Evolutionary conservation across 495 filamentous ascomycete species (phyloP).

Genomic region (Penicillium paradoxum): DNA sequence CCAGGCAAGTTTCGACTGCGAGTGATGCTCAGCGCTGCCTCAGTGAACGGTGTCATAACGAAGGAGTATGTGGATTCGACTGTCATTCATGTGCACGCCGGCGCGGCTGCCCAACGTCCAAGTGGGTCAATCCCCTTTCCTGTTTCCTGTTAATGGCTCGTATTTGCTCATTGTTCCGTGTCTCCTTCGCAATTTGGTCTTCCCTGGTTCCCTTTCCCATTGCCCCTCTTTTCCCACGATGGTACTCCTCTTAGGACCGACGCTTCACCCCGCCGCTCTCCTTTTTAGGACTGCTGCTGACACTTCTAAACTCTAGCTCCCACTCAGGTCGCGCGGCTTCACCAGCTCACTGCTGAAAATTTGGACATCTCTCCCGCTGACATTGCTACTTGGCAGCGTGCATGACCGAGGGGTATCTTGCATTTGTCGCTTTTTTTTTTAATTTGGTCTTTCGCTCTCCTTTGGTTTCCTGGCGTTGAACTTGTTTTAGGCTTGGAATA

Average conservation of each 20-base stretch:
- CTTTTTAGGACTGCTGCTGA: constrained; percentile 16
- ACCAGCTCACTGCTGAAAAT: constrained; percentile 32
- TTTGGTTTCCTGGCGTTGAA: background rate
- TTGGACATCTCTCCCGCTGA: constrained; percentile 34
- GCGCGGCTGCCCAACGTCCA: constrained; percentile 28
- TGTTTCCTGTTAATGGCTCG: background rate
- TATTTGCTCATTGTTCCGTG: background rate
- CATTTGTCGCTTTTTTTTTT: constrained; percentile 2
- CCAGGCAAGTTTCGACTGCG: constrained; percentile 35
- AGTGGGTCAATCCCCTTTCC: constrained; percentile 25
- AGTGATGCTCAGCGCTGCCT: constrained; percentile 34
- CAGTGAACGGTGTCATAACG: constrained; percentile 27
- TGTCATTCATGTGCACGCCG: constrained; percentile 31
- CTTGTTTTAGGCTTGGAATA: background rate
- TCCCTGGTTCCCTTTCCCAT: background rate
- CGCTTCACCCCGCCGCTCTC: background rate
- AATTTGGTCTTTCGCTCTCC: background rate
- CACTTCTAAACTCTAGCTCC: constrained; percentile 20
- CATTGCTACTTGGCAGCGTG: constrained; percentile 32
- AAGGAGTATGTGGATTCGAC: constrained; percentile 33
- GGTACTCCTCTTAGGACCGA: background rate
- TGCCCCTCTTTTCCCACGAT: background rate
- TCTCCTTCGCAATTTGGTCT: background rate
- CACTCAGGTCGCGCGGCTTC: constrained; percentile 25
- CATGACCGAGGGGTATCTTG: constrained; percentile 12